Percentiles rank a stretch among this genome's conserved stretches.
phyloP scores from a whole-genome alignment of 805 yeast genomes.

The Ogataea corticis region DNA sequence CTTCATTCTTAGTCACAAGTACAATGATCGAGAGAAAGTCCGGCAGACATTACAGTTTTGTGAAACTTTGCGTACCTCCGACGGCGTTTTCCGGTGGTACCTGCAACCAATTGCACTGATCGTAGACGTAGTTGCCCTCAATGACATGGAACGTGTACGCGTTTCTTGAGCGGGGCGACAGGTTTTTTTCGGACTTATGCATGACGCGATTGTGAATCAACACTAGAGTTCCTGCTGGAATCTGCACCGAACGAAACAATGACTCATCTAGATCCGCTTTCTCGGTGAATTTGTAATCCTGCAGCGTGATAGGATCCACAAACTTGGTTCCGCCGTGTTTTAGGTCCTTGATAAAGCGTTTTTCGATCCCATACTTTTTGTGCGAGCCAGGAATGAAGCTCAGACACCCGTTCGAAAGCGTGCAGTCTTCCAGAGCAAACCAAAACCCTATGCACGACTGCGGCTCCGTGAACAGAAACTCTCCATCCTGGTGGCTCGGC shows the following conservation, averaged over 20 bases:
- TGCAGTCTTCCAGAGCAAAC: conserved; percentile 79
- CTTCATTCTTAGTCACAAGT: no score
- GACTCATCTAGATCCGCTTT: conserved; percentile 36
- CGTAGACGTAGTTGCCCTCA: conserved; percentile 65
- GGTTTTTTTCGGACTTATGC: conserved; percentile 68
- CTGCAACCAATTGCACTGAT: conserved; percentile 72
- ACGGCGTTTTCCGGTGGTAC: conserved; percentile 53
- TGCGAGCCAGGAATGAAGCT: conserved; percentile 73
- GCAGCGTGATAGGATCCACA: conserved; percentile 30
- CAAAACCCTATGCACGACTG: conserved; percentile 75
- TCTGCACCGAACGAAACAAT: conserved; percentile 52
- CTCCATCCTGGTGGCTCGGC: conserved; percentile 77
- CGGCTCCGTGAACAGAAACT: conserved; percentile 71
- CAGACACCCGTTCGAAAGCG: conserved; percentile 64
- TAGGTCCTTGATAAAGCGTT: conserved; percentile 60
- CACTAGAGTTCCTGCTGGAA: conserved; percentile 72
- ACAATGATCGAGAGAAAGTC: no score
- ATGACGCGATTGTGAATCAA: conserved; percentile 70
- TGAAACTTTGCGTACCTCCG: conserved; percentile 59
- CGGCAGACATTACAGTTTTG: conserved; percentile 47
- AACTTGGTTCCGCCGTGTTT: conserved; percentile 60
- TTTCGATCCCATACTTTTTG: conserved; percentile 51
- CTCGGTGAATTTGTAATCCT: conserved; percentile 21
- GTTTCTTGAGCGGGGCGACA: conserved; percentile 56
- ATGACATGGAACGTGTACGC: conserved; percentile 82